Evolutionary conservation across 495 filamentous ascomycete species (phyloP).

Genomic region (Staphylotrichum longicolle): DNA sequence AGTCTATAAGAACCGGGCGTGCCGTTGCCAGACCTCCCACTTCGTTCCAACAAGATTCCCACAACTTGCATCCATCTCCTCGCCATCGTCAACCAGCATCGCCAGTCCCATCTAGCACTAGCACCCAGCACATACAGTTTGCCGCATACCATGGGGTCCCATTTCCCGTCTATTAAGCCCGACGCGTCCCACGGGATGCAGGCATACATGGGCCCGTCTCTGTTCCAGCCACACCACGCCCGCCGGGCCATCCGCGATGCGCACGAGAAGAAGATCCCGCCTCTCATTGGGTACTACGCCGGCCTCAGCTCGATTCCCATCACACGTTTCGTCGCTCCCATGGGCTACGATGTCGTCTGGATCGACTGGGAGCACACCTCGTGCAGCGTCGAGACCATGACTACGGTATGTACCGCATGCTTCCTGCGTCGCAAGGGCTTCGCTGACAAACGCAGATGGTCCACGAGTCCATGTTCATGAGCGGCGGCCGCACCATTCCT

Average conservation of each 20-base stretch:
- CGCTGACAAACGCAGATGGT: slow-evolving; percentile 33
- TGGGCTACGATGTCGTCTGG: slow-evolving; percentile 43
- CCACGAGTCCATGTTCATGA: slow-evolving; percentile 44
- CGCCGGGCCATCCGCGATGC: slow-evolving; percentile 48
- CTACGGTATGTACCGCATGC: slow-evolving; percentile 22
- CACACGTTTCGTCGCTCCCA: slow-evolving; percentile 36
- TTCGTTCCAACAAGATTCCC: too few relatives aligned
- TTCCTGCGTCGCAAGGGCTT: background rate
- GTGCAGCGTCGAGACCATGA: slow-evolving; percentile 48
- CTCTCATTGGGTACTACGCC: slow-evolving; percentile 41
- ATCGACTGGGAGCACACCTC: slow-evolving; percentile 50
- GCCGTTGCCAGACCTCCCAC: too few relatives aligned
- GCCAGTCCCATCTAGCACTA: too few relatives aligned
- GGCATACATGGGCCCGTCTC: slow-evolving; percentile 40
- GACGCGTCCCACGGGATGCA: slow-evolving; percentile 34
- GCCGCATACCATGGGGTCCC: slow-evolving; percentile 20
- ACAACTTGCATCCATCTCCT: too few relatives aligned
- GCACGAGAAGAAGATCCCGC: slow-evolving; percentile 42
- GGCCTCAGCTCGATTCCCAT: slow-evolving; percentile 38
- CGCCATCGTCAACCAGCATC: too few relatives aligned
- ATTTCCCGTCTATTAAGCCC: background rate
- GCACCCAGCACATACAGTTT: background rate
- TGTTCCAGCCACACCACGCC: slow-evolving; percentile 45
- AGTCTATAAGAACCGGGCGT: too few relatives aligned
- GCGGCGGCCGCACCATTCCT: slow-evolving; percentile 40